Evolutionary conservation across 768 basidiomycete genomes (phyloP), one percentile per base, ranked within the genome.

Genomic region (Boletus sp.): DNA sequence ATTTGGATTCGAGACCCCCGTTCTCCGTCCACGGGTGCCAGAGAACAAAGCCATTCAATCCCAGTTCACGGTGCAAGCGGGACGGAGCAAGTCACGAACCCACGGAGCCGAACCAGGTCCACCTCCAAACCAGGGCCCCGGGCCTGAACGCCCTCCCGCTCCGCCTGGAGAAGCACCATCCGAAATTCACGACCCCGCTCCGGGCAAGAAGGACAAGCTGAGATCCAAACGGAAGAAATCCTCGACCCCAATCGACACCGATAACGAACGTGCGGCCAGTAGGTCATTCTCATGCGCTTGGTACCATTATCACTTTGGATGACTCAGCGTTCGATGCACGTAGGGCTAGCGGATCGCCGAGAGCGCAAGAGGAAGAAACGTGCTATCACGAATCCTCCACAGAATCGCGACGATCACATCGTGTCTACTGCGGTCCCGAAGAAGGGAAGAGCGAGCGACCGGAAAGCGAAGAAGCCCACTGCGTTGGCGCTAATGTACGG

Each of bases 291-390:
- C 39, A 17, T 3, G 37, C n/a, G 25, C 23, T 30, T 13, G 4
- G 45, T n/a, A 23, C 29, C 23, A 10, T 13, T 17, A n/a, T 27
- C 33, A 41, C 30, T 5, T 27, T 47, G 43, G 42, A 27, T 39
- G 23, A 56, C 32, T 33, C 35, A 29, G 23, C 3, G 49, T 21
- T 4, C 32, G 23, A 40, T 14, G 25, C 25, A 11, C 21, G 23
- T 39, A 91, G 88, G 88, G 51, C 70, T 88, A 13, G 73, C 77
- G 11, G 84, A 85, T 57, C 80, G 89, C 27, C 80, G 85, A 14
- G 81, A 87, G 56, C 77, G 83, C 42, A 84, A 85, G 66, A 79
- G 81, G 50, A 70, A 70, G 23, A 88, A 82, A 62, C 79, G 79
- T 21, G 78, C 75, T 3, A 83, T 87, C 35, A 74, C 84, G 35